Evolutionary conservation across 345 rosid species (phyloP).

Genomic region (Salix caprea): DNA sequence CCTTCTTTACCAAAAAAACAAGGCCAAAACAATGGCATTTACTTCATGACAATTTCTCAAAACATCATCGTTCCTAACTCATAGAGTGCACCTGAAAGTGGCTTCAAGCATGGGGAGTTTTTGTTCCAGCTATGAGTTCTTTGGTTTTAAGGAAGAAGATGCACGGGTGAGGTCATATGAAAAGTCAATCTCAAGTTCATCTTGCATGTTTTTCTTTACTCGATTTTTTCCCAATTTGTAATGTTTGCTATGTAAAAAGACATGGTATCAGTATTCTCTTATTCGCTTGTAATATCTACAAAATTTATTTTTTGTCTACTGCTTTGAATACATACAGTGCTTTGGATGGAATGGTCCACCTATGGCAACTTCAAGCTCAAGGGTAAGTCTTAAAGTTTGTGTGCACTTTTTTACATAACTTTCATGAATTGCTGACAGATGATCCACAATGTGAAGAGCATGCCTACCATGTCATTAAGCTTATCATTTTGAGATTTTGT

Average conservation of each 20-base stretch:
- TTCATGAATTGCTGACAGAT: not conserved
- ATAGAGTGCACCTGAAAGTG: not conserved
- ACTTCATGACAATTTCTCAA: not conserved
- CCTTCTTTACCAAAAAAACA: not conserved
- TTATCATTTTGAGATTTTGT: not conserved
- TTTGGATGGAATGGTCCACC: constrained; percentile 40
- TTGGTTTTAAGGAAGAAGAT: constrained; percentile 1
- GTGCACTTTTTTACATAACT: not conserved
- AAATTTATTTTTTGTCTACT: not conserved
- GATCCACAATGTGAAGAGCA: not conserved
- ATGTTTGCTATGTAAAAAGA: not conserved
- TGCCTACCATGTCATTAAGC: not conserved
- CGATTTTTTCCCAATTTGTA: not conserved
- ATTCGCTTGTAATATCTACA: not conserved
- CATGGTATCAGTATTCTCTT: not conserved
- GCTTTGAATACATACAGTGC: constrained; percentile 28
- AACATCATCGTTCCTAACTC: not conserved
- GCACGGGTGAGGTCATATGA: not conserved
- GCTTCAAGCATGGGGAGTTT: not conserved
- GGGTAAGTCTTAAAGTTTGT: constrained; percentile 22
- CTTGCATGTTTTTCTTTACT: not conserved
- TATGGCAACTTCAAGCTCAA: constrained; percentile 37
- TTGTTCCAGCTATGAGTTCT: not conserved
- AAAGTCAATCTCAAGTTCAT: not conserved
- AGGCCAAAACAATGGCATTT: not conserved